These are phyloP conservation scores for Paspalum vaginatum DNA, from an alignment of 176 grass and related monocot genomes.

Conservation along the genomic window DNA sequence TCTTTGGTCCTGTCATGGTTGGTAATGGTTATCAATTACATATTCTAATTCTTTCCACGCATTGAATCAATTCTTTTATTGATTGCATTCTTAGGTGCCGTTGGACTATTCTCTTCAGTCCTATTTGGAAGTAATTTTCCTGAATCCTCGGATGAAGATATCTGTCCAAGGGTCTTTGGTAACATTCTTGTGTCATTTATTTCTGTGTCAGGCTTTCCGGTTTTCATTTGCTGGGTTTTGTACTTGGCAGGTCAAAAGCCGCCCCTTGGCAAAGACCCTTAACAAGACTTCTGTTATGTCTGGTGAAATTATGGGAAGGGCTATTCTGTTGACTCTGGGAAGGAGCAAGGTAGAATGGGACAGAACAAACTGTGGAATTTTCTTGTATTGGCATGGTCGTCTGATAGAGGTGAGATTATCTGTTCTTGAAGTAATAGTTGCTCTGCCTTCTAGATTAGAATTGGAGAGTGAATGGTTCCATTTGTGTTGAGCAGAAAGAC, in stretches of 20 bases:
- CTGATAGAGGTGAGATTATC: constrained; percentile 71
- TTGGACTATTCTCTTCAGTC: constrained; percentile 89
- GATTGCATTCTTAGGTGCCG: constrained; percentile 60
- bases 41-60: constrained; percentile 16
- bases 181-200: constrained; percentile 38
- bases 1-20: not conserved
- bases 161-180: constrained; percentile 76
- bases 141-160: constrained; percentile 86
- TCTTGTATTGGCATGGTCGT: constrained; percentile 92
- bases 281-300: constrained; percentile 73
- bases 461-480: not conserved
- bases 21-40: not conserved
- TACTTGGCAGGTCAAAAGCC: constrained; percentile 66
- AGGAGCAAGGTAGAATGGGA: constrained; percentile 83
- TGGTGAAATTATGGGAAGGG: constrained; percentile 68
- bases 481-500: constrained; percentile 31
- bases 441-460: constrained; percentile 8
- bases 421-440: constrained; percentile 6
- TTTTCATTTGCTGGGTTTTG: constrained; percentile 10
- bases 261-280: constrained; percentile 69
- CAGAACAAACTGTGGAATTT: constrained; percentile 79
- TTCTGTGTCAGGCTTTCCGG: constrained; percentile 38
- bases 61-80: constrained; percentile 20
- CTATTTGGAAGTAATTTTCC: constrained; percentile 88
- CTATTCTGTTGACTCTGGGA: constrained; percentile 66